A percentile compares a stretch with the other conserved stretches of the same genome.
These are phyloP conservation scores for Cystobasidium sp. DNA, from an alignment of 1,284 basidiomycete species.

Conservation along the genomic window DNA sequence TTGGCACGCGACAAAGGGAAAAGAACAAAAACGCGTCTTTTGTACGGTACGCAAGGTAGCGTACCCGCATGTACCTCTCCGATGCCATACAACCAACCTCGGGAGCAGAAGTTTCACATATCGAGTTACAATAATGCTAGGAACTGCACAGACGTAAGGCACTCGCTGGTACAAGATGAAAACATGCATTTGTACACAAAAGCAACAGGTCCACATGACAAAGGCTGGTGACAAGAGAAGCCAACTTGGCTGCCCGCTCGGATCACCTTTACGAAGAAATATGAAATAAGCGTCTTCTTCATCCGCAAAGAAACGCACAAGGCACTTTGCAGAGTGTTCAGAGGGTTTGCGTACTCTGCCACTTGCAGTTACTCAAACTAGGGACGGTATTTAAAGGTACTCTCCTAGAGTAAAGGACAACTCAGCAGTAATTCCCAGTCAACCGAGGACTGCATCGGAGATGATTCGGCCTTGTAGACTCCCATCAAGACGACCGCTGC, in stretches of 20 bases:
- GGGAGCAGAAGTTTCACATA: conserved; percentile 19
- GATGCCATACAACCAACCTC: conserved; percentile 16
- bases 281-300: conserved; percentile 15
- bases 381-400: conserved; percentile 5
- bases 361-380: conserved; percentile 11
- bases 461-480: conserved; percentile 15
- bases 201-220: conserved; percentile 8
- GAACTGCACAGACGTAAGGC: conserved; percentile 17
- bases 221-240: conserved; percentile 5
- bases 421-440: conserved; percentile 12
- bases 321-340: conserved; percentile 17
- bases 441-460: conserved; percentile 10
- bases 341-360: conserved; percentile 9
- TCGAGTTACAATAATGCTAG: conserved; percentile 20
- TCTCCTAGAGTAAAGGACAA: neutral
- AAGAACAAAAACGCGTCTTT: conserved; percentile 9
- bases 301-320: conserved; percentile 10
- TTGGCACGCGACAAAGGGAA: conserved; percentile 15
- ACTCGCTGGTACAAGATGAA: conserved; percentile 6
- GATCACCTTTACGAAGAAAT: conserved; percentile 10
- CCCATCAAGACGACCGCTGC: conserved; percentile 8
- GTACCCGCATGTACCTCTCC: conserved; percentile 12
- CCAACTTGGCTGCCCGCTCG: conserved; percentile 14
- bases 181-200: conserved; percentile 13
- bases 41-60: conserved; percentile 6